Percentiles rank a stretch among this genome's conserved stretches.
phyloP scores from a whole-genome alignment of 306 rosid species.

The Fragaria nilgerrensis region DNA sequence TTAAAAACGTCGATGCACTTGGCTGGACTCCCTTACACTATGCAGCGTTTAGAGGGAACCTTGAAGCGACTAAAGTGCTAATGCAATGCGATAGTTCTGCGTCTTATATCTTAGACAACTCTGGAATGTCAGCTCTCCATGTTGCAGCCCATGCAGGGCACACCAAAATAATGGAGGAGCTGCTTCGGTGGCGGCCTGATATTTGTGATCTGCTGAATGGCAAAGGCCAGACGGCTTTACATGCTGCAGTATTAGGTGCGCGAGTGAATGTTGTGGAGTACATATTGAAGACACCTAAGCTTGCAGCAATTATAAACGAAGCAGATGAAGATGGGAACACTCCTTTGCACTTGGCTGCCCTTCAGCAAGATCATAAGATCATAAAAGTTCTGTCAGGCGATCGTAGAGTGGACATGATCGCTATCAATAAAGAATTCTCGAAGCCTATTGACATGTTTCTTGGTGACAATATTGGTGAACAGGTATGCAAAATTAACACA shows the following conservation, averaged over 20 bases:
- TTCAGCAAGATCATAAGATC: neutral
- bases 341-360: conserved; percentile 24
- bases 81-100: neutral
- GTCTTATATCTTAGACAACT: neutral
- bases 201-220: neutral
- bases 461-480: neutral
- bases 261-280: neutral
- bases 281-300: neutral
- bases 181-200: conserved; percentile 3
- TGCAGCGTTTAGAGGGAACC: conserved; percentile 15
- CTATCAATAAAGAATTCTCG: conserved; percentile 5
- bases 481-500: neutral
- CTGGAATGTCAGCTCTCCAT: conserved; percentile 26
- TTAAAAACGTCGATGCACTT: neutral
- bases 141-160: conserved; percentile 8
- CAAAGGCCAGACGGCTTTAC: conserved; percentile 14
- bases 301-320: conserved; percentile 13
- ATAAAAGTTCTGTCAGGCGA: neutral
- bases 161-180: neutral
- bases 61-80: neutral
- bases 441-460: conserved; percentile 2
- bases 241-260: conserved; percentile 2
- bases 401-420: neutral
- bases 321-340: conserved; percentile 23
- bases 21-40: conserved; percentile 29